A percentile compares a stretch with the other conserved stretches of the same genome.
These are phyloP conservation scores for Isochrysis galbana DNA, from an alignment of 78 protist genomes.

Conservation along the genomic window DNA sequence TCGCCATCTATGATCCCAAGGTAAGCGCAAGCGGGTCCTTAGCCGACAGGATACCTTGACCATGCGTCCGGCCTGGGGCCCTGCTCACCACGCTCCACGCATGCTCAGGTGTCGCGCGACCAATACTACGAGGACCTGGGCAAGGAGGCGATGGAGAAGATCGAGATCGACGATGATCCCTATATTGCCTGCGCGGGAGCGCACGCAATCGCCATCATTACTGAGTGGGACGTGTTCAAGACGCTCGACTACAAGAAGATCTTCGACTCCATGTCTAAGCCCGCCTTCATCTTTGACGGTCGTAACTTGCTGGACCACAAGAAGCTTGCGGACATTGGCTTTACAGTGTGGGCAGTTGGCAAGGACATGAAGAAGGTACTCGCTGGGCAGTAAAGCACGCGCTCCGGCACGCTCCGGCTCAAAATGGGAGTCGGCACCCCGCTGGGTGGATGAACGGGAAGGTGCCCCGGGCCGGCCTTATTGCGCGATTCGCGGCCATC, in stretches of 20 bases:
- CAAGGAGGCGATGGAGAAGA: constrained; percentile 4
- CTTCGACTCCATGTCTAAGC: constrained; percentile 39
- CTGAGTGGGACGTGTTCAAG: constrained; percentile 96
- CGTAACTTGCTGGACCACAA: constrained; percentile 72
- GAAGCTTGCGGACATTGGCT: constrained; percentile 75
- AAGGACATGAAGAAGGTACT: neutral
- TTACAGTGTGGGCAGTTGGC: constrained; percentile 71
- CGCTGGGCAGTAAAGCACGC: too few relatives aligned
- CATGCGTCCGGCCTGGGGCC: too few relatives aligned
- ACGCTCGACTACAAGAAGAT: constrained; percentile 55
- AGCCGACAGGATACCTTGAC: too few relatives aligned
- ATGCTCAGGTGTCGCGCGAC: neutral
- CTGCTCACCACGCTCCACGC: too few relatives aligned
- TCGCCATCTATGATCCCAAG: constrained; percentile 92
- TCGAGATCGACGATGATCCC: neutral
- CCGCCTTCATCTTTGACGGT: constrained; percentile 93
- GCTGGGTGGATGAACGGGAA: too few relatives aligned
- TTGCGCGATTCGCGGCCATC: too few relatives aligned
- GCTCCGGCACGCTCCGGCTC: too few relatives aligned
- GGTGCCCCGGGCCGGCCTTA: too few relatives aligned
- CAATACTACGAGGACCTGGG: neutral
- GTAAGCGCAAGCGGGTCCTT: too few relatives aligned
- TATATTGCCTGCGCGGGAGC: constrained; percentile 48
- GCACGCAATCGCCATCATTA: constrained; percentile 82
- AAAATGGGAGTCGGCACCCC: too few relatives aligned